A percentile compares a stretch with the other conserved stretches of the same genome.
Evolutionary conservation across 1,284 basidiomycete species (phyloP).

Genomic region (Puccinia coronata): DNA sequence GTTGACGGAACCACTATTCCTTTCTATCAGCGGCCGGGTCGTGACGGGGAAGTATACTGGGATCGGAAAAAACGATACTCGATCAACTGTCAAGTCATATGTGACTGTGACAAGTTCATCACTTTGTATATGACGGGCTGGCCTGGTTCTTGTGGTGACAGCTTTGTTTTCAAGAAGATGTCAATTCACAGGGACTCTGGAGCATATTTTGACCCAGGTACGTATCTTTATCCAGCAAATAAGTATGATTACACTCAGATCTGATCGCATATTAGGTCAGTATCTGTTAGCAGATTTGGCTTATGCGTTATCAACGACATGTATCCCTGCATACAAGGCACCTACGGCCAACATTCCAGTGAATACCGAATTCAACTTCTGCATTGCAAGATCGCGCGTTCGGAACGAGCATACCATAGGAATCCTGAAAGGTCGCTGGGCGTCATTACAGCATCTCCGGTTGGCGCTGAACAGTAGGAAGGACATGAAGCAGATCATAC

Average conservation of each 20-base stretch:
- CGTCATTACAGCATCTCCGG: not conserved
- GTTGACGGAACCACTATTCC: constrained; percentile 12
- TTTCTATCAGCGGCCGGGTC: not conserved
- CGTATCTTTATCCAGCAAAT: not conserved
- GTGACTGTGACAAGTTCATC: constrained; percentile 36
- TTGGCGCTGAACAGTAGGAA: not conserved
- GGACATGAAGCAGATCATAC: not conserved
- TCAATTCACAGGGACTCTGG: not conserved
- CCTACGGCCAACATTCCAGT: not conserved
- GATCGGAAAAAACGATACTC: constrained; percentile 12
- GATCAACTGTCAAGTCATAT: constrained; percentile 12
- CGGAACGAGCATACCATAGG: constrained; percentile 33
- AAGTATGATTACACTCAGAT: too few species aligned
- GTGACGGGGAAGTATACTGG: constrained; percentile 6
- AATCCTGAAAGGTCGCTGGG: constrained; percentile 35
- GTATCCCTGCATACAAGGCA: constrained; percentile 19
- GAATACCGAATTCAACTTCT: constrained; percentile 27
- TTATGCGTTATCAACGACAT: not conserved
- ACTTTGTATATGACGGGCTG: constrained; percentile 24
- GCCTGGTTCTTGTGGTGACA: constrained; percentile 32
- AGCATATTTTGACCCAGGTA: not conserved
- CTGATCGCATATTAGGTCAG: not conserved
- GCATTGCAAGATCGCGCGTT: not conserved
- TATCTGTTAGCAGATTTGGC: constrained; percentile 28
- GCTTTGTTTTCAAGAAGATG: constrained; percentile 12